Evolutionary conservation across 371 early-diverging fungal genomes (phyloP), one percentile per base, ranked within the genome.

Genomic region (Actinomucor elegans): DNA sequence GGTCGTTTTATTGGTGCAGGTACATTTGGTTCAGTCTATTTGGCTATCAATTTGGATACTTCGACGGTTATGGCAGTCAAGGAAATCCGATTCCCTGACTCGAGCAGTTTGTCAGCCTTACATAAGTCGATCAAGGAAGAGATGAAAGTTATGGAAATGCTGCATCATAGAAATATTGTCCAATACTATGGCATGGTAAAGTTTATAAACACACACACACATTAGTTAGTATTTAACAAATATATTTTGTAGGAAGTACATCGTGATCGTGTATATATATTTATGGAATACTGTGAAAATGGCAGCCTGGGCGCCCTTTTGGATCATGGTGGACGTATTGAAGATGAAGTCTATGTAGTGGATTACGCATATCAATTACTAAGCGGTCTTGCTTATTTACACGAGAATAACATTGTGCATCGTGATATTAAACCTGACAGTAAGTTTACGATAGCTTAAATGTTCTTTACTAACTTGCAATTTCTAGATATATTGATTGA

Each of bases 51-150:
- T 59, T 75, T 92, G 32, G 92, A 92, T 54, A 83, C 90, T 0
- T 89, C 91, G n/a, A 91, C 90, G 28, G 66, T 93, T 17, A 91
- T 95, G 88, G 95, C 95, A 0, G 94, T 94, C 58, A 95, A 95
- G 59, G 95, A 94, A 57, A 92, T 95, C 41, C 81, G 89, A n/a
- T 90, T 93, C 76, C 90, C 86, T 14, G 91, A 89, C 57, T 85
- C 89, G 1, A 81, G 86, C 33, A 80, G 84, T 11, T 68, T 85
- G 10, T 80, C 80, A 42, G 67, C 86, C 4, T 59, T 92, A 18
- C 84, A 90, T 63, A 84, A 83, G 46, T 82, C 87, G 5, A 90
- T 93, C 52, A 85, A 84, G 58, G 93, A 92, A 35, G 94, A 94
- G 67, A 93, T 94, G 94, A 84, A 83, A 32, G 91, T 94, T 9